phyloP scores from a whole-genome alignment of 345 rosid genomes.

The Cochlearia excelsa region DNA sequence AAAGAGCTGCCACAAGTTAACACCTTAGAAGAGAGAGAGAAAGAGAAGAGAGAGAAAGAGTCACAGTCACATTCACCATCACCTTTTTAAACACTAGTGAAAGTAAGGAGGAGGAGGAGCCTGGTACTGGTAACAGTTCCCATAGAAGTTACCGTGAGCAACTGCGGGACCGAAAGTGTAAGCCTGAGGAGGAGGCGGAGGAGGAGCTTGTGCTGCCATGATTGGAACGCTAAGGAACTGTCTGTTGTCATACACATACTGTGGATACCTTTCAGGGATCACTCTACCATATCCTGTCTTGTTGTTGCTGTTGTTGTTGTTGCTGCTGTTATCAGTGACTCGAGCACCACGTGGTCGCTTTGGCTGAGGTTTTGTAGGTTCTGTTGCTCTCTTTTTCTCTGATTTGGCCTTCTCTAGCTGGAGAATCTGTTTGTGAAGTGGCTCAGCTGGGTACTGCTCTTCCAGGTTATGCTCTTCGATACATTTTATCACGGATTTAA shows the following conservation, averaged over 20 bases:
- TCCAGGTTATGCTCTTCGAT: slow-evolving; percentile 94
- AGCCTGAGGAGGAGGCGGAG: slow-evolving; percentile 54
- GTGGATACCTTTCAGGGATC: slow-evolving; percentile 62
- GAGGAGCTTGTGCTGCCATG: slow-evolving; percentile 67
- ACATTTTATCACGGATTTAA: slow-evolving; percentile 83
- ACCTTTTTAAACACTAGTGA: slow-evolving; percentile 46
- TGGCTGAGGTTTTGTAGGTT: slow-evolving; percentile 81
- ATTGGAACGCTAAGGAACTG: slow-evolving; percentile 53
- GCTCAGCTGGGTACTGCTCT: slow-evolving; percentile 68
- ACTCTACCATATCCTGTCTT: slow-evolving; percentile 62
- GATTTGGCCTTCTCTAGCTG: slow-evolving; percentile 94
- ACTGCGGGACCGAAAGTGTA: slow-evolving; percentile 68
- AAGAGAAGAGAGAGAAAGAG: slow-evolving; percentile 45
- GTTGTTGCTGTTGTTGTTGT: slow-evolving; percentile 32
- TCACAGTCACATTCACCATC: slow-evolving; percentile 45
- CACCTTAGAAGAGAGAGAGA: not conserved
- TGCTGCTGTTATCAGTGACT: slow-evolving; percentile 36
- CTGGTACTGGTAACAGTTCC: slow-evolving; percentile 91
- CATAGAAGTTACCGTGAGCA: slow-evolving; percentile 82
- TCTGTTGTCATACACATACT: slow-evolving; percentile 79
- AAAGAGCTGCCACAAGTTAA: slow-evolving; percentile 37
- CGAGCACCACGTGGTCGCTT: slow-evolving; percentile 88
- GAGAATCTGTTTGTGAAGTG: slow-evolving; percentile 64
- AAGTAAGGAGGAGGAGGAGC: slow-evolving; percentile 54
- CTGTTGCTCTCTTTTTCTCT: slow-evolving; percentile 82